Percentiles rank a stretch among this genome's conserved stretches.
Conservation (phyloP, 2,329 filamentous ascomycete genomes). For the Calonectria crousiana region DNA sequence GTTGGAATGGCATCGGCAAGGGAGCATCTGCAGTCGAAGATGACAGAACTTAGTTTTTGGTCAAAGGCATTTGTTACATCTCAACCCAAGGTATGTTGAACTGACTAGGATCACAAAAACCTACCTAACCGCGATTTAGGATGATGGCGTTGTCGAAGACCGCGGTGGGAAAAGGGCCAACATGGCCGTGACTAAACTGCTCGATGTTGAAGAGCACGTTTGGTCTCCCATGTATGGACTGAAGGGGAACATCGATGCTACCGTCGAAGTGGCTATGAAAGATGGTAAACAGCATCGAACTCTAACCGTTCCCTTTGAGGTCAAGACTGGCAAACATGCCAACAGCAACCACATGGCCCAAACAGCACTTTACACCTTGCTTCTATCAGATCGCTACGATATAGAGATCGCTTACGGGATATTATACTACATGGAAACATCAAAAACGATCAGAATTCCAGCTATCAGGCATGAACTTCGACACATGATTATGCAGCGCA, state of each 20-base stretch:
- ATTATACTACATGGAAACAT: constrained; percentile 94
- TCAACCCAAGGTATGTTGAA: constrained; percentile 70
- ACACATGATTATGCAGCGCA: constrained; percentile 97
- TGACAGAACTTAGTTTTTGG: constrained; percentile 86
- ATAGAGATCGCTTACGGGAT: constrained; percentile 91
- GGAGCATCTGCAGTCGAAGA: constrained; percentile 85
- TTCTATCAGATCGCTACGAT: constrained; percentile 95
- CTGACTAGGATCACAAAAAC: neutral
- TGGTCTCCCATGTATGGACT: constrained; percentile 98
- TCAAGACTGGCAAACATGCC: constrained; percentile 92
- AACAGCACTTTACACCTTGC: constrained; percentile 91
- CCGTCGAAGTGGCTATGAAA: constrained; percentile 86
- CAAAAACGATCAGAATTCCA: constrained; percentile 86
- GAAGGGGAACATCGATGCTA: constrained; percentile 98
- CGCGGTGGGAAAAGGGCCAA: constrained; percentile 80
- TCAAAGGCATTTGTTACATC: constrained; percentile 82
- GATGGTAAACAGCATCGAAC: constrained; percentile 75
- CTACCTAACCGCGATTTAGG: constrained; percentile 56
- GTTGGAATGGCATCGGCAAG: constrained; percentile 79
- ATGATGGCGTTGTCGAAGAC: constrained; percentile 81
- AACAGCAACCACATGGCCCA: constrained; percentile 90
- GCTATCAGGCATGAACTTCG: constrained; percentile 88
- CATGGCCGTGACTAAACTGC: constrained; percentile 91
- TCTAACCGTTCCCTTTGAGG: constrained; percentile 90
- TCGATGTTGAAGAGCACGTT: constrained; percentile 97